A percentile compares a stretch with the other conserved stretches of the same genome.
Evolutionary conservation across 805 yeast species (phyloP).

Genomic region (Candida sithepensis): DNA sequence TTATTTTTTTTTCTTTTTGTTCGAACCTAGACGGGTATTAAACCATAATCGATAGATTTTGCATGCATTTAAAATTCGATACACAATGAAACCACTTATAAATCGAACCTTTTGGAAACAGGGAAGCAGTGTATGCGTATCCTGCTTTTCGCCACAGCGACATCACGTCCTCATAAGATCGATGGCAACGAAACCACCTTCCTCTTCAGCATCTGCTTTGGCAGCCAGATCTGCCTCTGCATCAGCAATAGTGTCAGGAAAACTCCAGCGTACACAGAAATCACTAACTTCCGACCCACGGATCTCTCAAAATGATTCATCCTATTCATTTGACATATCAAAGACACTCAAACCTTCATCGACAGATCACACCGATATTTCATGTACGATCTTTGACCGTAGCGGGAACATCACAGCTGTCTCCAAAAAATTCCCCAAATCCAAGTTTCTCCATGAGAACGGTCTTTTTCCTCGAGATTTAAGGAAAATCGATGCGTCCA

Average conservation of each 20-base stretch:
- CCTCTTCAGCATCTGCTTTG: neutral
- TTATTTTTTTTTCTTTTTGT: too few relatives aligned
- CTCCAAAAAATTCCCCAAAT: constrained; percentile 69
- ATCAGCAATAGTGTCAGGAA: neutral
- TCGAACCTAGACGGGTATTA: neutral
- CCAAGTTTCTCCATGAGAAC: constrained; percentile 66
- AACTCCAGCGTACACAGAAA: neutral
- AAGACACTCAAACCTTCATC: constrained; percentile 39
- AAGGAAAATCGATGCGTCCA: constrained; percentile 72
- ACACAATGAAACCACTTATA: neutral
- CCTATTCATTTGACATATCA: constrained; percentile 5
- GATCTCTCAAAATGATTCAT: too few relatives aligned
- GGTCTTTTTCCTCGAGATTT: constrained; percentile 82
- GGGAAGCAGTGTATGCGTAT: neutral
- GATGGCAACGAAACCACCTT: neutral
- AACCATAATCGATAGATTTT: neutral
- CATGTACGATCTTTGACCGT: constrained; percentile 78
- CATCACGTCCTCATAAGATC: neutral
- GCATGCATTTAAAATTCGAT: neutral
- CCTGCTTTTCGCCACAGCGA: neutral
- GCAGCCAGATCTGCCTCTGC: neutral
- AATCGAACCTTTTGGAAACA: neutral
- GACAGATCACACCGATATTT: constrained; percentile 48
- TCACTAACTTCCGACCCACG: neutral
- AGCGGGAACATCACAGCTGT: constrained; percentile 67